phyloP scores from a whole-genome alignment of 768 basidiomycete species.

The Mycena amicta region DNA sequence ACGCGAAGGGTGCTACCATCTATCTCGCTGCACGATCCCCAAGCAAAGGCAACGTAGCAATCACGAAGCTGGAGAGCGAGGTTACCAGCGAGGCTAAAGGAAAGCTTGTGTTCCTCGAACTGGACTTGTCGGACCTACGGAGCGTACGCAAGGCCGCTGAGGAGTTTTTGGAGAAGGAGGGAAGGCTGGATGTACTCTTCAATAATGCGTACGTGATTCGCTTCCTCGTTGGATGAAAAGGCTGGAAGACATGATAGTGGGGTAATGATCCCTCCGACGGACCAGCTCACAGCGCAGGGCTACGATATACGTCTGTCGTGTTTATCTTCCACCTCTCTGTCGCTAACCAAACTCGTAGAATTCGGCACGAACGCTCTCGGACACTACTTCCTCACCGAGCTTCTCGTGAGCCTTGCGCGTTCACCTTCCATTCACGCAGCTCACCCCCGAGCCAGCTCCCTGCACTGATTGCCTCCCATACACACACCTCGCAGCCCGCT shows the following conservation, averaged over 20 bases:
- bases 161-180: conserved; percentile 32
- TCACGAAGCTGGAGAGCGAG: conserved; percentile 28
- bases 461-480: conserved; percentile 8
- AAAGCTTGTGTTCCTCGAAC: conserved; percentile 33
- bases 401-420: conserved; percentile 25
- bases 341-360: conserved; percentile 17
- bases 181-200: conserved; percentile 22
- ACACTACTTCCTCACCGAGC: conserved; percentile 26
- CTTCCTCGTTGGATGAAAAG: background rate
- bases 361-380: conserved; percentile 43
- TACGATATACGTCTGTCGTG: conserved; percentile 35
- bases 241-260: conserved; percentile 27
- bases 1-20: conserved; percentile 31
- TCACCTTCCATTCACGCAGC: background rate
- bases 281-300: conserved; percentile 34
- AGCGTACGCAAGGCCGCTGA: conserved; percentile 41
- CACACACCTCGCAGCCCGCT: conserved; percentile 6
- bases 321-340: background rate
- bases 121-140: conserved; percentile 44
- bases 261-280: conserved; percentile 38
- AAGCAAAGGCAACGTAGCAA: conserved; percentile 25
- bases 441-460: conserved; percentile 3
- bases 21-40: conserved; percentile 33
- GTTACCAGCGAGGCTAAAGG: background rate
- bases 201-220: conserved; percentile 23